A percentile compares a stretch with the other conserved stretches of the same genome.
phyloP scores from a whole-genome alignment of 805 yeast species.

The Starmerella sirachaensis region DNA sequence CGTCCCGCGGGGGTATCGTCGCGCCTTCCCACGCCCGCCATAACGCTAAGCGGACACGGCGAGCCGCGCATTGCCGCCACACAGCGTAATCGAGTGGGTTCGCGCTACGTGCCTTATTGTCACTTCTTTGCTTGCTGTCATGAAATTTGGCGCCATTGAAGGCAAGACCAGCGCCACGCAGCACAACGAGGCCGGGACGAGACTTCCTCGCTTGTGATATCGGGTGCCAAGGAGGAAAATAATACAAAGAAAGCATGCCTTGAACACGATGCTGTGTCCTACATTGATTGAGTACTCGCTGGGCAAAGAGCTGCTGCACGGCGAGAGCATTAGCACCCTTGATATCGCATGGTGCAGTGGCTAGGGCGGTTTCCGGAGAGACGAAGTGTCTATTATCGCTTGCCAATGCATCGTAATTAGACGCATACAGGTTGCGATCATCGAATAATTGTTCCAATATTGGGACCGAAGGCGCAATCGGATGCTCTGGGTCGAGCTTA shows the following conservation, averaged over 20 bases:
- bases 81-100: slow-evolving; percentile 20
- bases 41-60: slow-evolving; percentile 14
- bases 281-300: slow-evolving; percentile 2
- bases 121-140: neutral
- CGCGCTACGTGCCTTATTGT: neutral
- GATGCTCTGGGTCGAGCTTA: slow-evolving; percentile 8
- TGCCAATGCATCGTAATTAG: slow-evolving; percentile 1
- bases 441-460: slow-evolving; percentile 14
- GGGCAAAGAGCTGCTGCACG: slow-evolving; percentile 6
- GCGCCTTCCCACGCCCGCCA: slow-evolving; percentile 8
- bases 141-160: slow-evolving; percentile 16
- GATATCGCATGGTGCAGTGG: slow-evolving; percentile 3
- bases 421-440: slow-evolving; percentile 9
- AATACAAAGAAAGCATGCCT: slow-evolving; percentile 2
- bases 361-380: slow-evolving; percentile 12
- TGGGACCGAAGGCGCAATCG: slow-evolving; percentile 9
- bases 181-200: slow-evolving; percentile 18
- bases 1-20: slow-evolving; percentile 10
- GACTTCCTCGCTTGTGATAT: slow-evolving; percentile 19
- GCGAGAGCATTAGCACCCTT: slow-evolving; percentile 10
- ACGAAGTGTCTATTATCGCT: slow-evolving; percentile 3
- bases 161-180: slow-evolving; percentile 8
- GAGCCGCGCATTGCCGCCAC: slow-evolving; percentile 17
- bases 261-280: neutral
- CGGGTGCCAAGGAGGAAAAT: slow-evolving; percentile 24